These are phyloP conservation scores for Phytophthora syringae DNA, from an alignment of 352 stramenopile species.

Conservation along the genomic window DNA sequence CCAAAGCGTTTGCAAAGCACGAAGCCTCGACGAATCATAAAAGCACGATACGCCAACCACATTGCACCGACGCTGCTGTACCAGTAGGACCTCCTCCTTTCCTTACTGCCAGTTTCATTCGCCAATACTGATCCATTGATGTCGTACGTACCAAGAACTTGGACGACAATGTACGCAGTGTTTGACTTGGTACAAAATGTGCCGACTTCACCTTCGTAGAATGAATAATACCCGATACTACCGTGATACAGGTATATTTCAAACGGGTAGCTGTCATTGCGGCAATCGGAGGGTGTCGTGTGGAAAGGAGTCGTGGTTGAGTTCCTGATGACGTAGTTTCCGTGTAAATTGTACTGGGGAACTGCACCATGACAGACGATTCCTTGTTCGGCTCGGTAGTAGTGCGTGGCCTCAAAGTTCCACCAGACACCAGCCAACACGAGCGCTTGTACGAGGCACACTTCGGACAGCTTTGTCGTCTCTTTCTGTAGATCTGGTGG, in stretches of 20 bases:
- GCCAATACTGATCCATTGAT: conserved; percentile 24
- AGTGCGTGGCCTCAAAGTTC: conserved; percentile 9
- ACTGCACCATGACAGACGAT: conserved; percentile 6
- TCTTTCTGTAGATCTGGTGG: neutral
- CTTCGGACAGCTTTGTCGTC: conserved; percentile 1
- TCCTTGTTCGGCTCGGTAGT: neutral
- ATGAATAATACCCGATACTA: conserved; percentile 34
- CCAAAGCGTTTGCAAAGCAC: neutral
- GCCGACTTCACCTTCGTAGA: conserved; percentile 23
- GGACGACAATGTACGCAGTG: neutral
- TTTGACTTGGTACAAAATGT: conserved; percentile 25
- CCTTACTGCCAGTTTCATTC: conserved; percentile 10
- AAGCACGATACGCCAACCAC: conserved; percentile 20
- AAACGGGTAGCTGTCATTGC: conserved; percentile 12
- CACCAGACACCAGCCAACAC: conserved; percentile 14
- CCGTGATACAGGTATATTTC: conserved; percentile 36
- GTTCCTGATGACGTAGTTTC: conserved; percentile 26
- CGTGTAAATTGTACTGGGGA: conserved; percentile 32
- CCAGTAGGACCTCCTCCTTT: conserved; percentile 17
- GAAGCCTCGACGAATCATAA: conserved; percentile 19
- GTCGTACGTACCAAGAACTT: conserved; percentile 18
- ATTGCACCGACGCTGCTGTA: conserved; percentile 11
- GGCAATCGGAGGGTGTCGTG: conserved; percentile 10
- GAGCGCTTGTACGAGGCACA: conserved; percentile 4
- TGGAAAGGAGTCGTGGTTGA: conserved; percentile 7